Percentiles rank a stretch among this genome's conserved stretches.
Conservation (phyloP, 495 filamentous ascomycete species). For the Penicillium canescens region DNA sequence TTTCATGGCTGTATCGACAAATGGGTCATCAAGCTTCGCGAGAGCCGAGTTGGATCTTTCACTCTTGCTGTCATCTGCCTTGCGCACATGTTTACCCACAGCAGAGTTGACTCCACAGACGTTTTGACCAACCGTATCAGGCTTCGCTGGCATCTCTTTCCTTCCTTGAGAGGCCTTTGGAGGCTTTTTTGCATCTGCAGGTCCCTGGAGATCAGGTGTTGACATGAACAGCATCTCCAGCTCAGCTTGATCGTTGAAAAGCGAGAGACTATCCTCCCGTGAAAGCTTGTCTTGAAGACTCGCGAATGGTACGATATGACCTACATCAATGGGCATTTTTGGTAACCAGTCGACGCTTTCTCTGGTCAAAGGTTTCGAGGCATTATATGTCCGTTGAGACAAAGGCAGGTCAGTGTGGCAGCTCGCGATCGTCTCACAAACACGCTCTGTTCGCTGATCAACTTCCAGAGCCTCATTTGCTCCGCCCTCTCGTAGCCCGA, state of each 20-base stretch:
- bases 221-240: constrained; percentile 36
- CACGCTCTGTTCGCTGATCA: neutral
- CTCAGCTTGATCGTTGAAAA: constrained; percentile 26
- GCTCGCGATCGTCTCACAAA: neutral
- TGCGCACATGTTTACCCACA: neutral
- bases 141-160: neutral
- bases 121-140: neutral
- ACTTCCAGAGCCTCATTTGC: neutral
- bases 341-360: neutral
- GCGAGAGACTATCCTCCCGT: constrained; percentile 5
- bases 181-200: neutral
- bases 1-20: constrained; percentile 1
- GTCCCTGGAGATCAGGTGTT: constrained; percentile 1
- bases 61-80: neutral
- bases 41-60: neutral
- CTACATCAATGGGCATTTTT: neutral
- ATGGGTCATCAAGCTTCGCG: neutral
- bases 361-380: neutral
- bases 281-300: constrained; percentile 20
- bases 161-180: neutral
- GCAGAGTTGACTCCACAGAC: neutral
- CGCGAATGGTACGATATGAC: constrained; percentile 30
- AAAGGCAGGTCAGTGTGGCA: neutral
- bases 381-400: neutral
- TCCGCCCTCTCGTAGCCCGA: neutral